A percentile compares a stretch with the other conserved stretches of the same genome.
Conservation (phyloP, 1,139 yeast genomes). For the Scheffersomyces quercinus region DNA sequence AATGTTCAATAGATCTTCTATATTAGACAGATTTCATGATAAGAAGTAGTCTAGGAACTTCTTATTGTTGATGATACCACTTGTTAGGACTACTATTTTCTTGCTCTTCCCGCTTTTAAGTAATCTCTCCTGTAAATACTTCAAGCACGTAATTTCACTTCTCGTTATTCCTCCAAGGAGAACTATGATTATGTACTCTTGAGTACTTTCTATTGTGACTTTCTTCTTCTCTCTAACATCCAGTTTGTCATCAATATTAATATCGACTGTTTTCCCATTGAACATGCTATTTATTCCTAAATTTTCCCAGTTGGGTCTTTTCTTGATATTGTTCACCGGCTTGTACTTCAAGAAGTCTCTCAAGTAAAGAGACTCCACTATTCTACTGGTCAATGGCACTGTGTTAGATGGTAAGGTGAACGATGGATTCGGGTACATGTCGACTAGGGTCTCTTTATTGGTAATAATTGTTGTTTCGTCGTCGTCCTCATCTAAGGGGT, state of each 20-base stretch:
- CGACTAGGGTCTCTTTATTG: constrained; percentile 12
- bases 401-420: constrained; percentile 54
- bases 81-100: constrained; percentile 53
- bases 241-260: constrained; percentile 33
- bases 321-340: constrained; percentile 40
- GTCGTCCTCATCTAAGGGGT: constrained; percentile 35
- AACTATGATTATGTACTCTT: constrained; percentile 50
- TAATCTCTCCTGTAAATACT: constrained; percentile 50
- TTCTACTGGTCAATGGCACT: constrained; percentile 49
- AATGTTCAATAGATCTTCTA: too few species aligned
- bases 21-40: background rate
- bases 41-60: constrained; percentile 27
- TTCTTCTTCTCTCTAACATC: constrained; percentile 18
- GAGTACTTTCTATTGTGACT: constrained; percentile 3
- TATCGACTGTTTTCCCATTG: constrained; percentile 37
- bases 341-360: constrained; percentile 47
- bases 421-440: constrained; percentile 44
- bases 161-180: constrained; percentile 79
- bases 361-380: constrained; percentile 52
- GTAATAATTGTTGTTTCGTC: constrained; percentile 10
- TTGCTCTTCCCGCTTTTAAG: constrained; percentile 32
- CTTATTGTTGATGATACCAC: constrained; percentile 54
- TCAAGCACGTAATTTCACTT: constrained; percentile 69
- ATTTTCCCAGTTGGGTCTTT: constrained; percentile 48
- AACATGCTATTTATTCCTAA: constrained; percentile 40